These are phyloP conservation scores for Carex sylvatica DNA, from an alignment of 202 grass and related monocot genomes.

Conservation along the genomic window DNA sequence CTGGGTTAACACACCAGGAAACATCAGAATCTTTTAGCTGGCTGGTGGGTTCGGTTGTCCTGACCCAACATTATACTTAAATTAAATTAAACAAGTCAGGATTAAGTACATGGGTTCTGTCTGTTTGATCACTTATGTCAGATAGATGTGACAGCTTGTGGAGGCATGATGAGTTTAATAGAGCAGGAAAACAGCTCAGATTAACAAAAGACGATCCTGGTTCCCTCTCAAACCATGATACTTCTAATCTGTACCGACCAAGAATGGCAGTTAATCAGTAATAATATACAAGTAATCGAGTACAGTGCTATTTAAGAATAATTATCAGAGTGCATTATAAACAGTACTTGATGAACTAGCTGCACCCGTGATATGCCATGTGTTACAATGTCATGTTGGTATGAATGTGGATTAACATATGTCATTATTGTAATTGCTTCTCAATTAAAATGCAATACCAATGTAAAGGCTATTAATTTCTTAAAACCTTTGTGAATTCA, in stretches of 20 bases:
- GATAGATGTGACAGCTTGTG: conserved; percentile 71
- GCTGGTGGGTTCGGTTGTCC: background rate
- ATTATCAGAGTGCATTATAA: background rate
- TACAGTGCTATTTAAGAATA: background rate
- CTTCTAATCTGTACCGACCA: conserved; percentile 60
- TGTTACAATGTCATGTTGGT: conserved; percentile 3
- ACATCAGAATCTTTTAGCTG: background rate
- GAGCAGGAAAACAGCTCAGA: conserved; percentile 70
- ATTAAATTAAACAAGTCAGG: background rate
- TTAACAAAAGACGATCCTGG: conserved; percentile 61
- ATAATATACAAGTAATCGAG: background rate
- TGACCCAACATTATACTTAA: conserved; percentile 5
- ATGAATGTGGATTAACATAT: background rate
- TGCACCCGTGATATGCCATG: background rate
- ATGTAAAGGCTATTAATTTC: conserved; percentile 30
- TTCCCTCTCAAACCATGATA: conserved; percentile 78
- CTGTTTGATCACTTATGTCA: conserved; percentile 55
- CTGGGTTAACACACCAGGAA: background rate
- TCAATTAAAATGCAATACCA: conserved; percentile 3
- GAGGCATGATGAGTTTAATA: conserved; percentile 87
- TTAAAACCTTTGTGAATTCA: conserved; percentile 58
- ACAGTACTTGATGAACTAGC: background rate
- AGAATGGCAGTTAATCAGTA: background rate
- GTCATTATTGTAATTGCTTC: background rate
- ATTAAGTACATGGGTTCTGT: conserved; percentile 60